Conservation (phyloP, 169 alveolate genomes). For the Plasmodium cynomolgi region DNA sequence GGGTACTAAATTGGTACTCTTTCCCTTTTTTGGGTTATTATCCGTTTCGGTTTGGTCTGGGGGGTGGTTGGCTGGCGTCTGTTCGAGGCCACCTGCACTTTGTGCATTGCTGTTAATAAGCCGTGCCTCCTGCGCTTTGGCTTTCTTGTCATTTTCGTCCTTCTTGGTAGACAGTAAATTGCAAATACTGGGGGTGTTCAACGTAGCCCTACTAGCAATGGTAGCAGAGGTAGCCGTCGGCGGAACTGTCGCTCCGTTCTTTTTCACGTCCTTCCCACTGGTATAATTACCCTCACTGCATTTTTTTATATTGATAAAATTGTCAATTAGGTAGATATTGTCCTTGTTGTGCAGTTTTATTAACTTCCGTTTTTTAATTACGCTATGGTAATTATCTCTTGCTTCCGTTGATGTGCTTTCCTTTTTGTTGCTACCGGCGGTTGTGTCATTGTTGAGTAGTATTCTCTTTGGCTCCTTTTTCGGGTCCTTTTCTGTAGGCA, state of each 20-base stretch:
- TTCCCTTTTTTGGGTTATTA: neutral
- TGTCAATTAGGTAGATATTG: conserved; percentile 33
- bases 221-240: neutral
- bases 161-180: conserved; percentile 6
- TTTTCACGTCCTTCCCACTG: neutral
- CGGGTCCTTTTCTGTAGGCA: neutral
- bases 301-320: conserved; percentile 37
- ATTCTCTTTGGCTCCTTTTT: neutral
- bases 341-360: conserved; percentile 40
- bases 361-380: conserved; percentile 48
- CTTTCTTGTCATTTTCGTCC: neutral
- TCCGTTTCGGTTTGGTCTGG: neutral
- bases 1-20: neutral
- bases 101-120: neutral
- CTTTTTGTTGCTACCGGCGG: neutral
- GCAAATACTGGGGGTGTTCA: conserved; percentile 23
- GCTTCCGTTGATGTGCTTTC: neutral
- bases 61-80: neutral
- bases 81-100: neutral
- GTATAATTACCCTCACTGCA: neutral
- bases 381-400: conserved; percentile 11
- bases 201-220: neutral
- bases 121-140: neutral
- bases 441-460: neutral
- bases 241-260: neutral